Percentiles rank a stretch among this genome's conserved stretches.
These are phyloP conservation scores for Paramecium pentaurelia DNA, from an alignment of 73 alveolate genomes.

Conservation along the genomic window DNA sequence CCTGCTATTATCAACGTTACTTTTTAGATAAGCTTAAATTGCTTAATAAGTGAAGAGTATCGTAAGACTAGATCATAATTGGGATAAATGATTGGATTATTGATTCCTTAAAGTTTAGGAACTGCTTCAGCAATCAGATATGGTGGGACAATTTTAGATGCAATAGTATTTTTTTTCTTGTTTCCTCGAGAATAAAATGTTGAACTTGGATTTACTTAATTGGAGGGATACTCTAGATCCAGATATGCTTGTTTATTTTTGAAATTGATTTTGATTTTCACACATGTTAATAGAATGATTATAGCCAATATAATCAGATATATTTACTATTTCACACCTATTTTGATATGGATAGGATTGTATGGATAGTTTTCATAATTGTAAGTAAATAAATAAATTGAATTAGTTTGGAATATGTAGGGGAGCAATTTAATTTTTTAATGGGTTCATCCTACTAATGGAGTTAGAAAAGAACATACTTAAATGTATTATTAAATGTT, in stretches of 20 bases:
- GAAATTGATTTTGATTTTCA: not conserved
- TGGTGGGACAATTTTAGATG: not conserved
- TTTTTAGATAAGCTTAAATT: not conserved
- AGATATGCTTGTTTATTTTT: not conserved
- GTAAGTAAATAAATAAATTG: not conserved
- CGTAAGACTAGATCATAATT: not conserved
- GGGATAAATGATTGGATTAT: not conserved
- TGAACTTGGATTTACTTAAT: not conserved
- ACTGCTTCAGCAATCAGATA: not conserved
- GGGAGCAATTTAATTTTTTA: not conserved
- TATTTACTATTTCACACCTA: conserved; percentile 18
- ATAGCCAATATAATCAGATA: not conserved
- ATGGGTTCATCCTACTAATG: conserved; percentile 26
- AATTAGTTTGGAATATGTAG: conserved; percentile 23
- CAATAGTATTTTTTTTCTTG: conserved; percentile 4
- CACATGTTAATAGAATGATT: not conserved
- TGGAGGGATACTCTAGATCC: not conserved
- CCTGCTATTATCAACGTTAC: not conserved
- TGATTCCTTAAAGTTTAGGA: not conserved
- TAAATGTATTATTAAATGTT: not conserved
- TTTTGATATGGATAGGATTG: not conserved
- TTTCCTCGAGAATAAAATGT: conserved; percentile 14
- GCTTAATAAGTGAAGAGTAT: not conserved
- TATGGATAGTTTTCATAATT: conserved; percentile 34
- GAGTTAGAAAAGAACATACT: not conserved